Evolutionary conservation across 441 rosid genomes (phyloP), one percentile per base, ranked within the genome.

Genomic region (Bocquillonia castaneifolia): DNA sequence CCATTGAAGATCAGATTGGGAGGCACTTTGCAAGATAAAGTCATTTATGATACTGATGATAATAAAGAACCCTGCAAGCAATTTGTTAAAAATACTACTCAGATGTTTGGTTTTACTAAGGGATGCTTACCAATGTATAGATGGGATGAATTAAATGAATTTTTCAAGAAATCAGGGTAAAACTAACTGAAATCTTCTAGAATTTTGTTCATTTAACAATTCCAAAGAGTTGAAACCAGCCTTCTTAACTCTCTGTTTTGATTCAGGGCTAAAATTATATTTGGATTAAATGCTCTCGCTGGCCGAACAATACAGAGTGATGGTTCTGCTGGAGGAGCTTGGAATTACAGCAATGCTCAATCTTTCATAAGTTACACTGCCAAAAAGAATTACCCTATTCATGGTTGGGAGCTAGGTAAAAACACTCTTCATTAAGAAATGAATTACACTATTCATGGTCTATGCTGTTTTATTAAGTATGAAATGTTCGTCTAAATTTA

Each of bases 381-480:
- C 22, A 47, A 74, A 68, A 84, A 82, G 77, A 85, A 87, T 66
- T 82, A 90, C 65, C 44, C 74, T 18, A 82, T 94, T 36, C 79
- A 82, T 74, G 93, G 90, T 18, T 94, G 97, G 98, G 99, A 94
- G 86, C 91, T 94, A 0, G 98, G 98, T 94, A 81, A 81, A 85
- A 59, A 34, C 23, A 7, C 29, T 3, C 5, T 10, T 39, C 34
- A 20, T 45, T 56, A 65, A n/a, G n/a, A n/a, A n/a, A n/a, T n/a
- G n/a, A n/a, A n/a, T n/a, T n/a, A n/a, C n/a, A n/a, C n/a, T n/a
- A n/a, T n/a, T n/a, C n/a, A n/a, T 18, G 18, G 31, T 32, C 18
- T 28, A 28, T 45, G 39, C 17, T 20, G 3, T 29, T 23, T 29
- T 1, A 18, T 45, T 0, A 31, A 48, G 31, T 5, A 47, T 28